Base-by-base conservation (phyloP, 2,329 filamentous ascomycete genomes). In the Trichoderma sp. region DNA sequence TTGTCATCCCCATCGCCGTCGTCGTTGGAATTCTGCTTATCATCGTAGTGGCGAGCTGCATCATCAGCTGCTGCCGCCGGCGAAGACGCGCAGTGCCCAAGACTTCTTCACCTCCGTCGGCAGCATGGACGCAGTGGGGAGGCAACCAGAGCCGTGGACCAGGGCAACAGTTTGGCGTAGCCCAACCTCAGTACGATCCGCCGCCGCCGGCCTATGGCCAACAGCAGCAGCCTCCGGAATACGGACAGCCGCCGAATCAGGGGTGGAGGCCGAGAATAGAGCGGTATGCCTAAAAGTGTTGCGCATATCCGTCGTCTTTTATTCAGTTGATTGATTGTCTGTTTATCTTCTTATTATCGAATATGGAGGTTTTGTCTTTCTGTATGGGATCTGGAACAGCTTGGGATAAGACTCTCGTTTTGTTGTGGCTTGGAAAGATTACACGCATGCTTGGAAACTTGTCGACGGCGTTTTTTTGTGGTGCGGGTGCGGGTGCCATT, bases 1-100 rank as follows among this genome's bases (percentile, higher is more conserved):
- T 98, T 77, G 93, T 97, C 78, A 98, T 98, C 78, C 95, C 94
- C 29, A 86, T 98, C 12, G 90, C 89, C 6, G 87, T 87, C 64
- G 93, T 91, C 12, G 87, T 97, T 18, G 96, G 95, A 65, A 91
- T 89, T 7, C 86, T 98, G 6, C 80, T 97, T 6, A 81, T 97
- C 21, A 82, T 98, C 63, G 87, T 89, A 41, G 85, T 98, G 68
- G 78, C 92, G 12, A 89, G 89, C 81, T 98, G 95, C 84, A 88
- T 92, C 79, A 85, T 88, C 76, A 88, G 87, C 79, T 89, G 80
- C 80, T 79, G 83, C 77, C 79, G 81, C 27, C 79, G 81, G 18
- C 73, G 77, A 64, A 78, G 78, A n/a, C 77, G 80, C 63, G 80
- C 77, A 64, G 76, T 76, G 38, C 75, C 79, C 41, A 83, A 81